Base-by-base conservation (phyloP, 805 yeast genomes). In the Yamadazyma akitaensis region DNA sequence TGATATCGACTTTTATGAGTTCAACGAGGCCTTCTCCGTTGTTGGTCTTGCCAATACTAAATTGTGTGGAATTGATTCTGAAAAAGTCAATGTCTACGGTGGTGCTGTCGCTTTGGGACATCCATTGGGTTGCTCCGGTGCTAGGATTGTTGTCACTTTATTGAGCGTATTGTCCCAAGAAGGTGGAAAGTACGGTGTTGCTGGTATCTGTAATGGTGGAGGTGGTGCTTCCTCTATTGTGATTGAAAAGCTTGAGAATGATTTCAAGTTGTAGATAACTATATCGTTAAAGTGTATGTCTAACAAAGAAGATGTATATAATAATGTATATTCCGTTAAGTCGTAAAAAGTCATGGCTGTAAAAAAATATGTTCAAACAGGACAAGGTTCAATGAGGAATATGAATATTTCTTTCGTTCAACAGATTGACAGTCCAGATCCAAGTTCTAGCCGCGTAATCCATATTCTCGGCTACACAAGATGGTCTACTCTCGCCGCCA, bases 151-250 rank as follows among this genome's bases (percentile, higher is more conserved):
- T 48, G 91, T 88, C 55, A 94, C 99, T 25, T 78, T 94, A 67
- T 60, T 82, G 49, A 80, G 89, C 42, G 90, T 91, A 14, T 80
- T 94, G 63, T 55, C 69, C 33, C 97, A 92, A 73, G 98, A 94
- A 76, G 73, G 71, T 50, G 76, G 76, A 52, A 88, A 85, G 73
- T 68, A 83, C 57, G 99, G 99, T 67, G 89, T 82, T 56, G 97
- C 97, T 60, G 97, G 89, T 67, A 85, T 94, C 64, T 94, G 99
- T 79, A 94, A 94, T 69, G 99, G 99, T 76, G 99, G 99, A 62
- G 99, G 99, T 66, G 99, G 99, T 65, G 98, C 97, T 42, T 85
- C 96, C 47, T 84, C 98, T 21, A 75, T 94, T 60, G 88, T 94
- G 51, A 80, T 94, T 59, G 96, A 91, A 75, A 81, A 75, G 59